Conservation (phyloP, 169 alveolate species). For the Cryptosporidium ubiquitum region DNA sequence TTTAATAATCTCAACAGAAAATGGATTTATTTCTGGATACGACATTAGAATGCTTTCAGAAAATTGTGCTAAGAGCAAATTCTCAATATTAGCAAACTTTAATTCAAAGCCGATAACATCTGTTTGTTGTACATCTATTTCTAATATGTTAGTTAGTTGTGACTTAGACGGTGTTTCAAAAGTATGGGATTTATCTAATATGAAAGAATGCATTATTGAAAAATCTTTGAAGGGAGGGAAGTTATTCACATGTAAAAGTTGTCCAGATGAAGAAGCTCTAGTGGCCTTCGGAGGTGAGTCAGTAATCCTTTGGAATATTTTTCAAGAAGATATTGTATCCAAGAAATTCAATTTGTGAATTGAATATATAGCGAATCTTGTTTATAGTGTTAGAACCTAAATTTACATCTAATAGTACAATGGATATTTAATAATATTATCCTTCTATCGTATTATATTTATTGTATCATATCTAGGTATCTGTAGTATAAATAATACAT, state of each 20-base stretch:
- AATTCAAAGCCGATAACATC: slow-evolving; percentile 59
- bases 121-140: slow-evolving; percentile 31
- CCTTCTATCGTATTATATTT: too few species aligned
- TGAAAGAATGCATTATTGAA: slow-evolving; percentile 14
- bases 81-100: slow-evolving; percentile 6
- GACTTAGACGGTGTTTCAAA: slow-evolving; percentile 42
- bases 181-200: slow-evolving; percentile 44
- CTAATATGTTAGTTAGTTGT: slow-evolving; percentile 55
- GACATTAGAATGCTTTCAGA: slow-evolving; percentile 32
- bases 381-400: not conserved
- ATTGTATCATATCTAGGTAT: not conserved
- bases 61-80: not conserved
- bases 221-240: slow-evolving; percentile 41
- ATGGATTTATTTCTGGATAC: slow-evolving; percentile 46
- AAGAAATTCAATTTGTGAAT: slow-evolving; percentile 8
- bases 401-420: too few species aligned
- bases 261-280: slow-evolving; percentile 65
- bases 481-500: too few species aligned
- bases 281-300: slow-evolving; percentile 73
- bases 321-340: slow-evolving; percentile 28
- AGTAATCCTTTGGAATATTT: slow-evolving; percentile 43
- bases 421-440: too few species aligned
- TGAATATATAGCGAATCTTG: not conserved
- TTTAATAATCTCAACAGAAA: slow-evolving; percentile 42
- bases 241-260: slow-evolving; percentile 42